Percentiles rank a stretch among this genome's conserved stretches.
Evolutionary conservation across 768 basidiomycete genomes (phyloP).

Genomic region (Sporobolomyces roseus): DNA sequence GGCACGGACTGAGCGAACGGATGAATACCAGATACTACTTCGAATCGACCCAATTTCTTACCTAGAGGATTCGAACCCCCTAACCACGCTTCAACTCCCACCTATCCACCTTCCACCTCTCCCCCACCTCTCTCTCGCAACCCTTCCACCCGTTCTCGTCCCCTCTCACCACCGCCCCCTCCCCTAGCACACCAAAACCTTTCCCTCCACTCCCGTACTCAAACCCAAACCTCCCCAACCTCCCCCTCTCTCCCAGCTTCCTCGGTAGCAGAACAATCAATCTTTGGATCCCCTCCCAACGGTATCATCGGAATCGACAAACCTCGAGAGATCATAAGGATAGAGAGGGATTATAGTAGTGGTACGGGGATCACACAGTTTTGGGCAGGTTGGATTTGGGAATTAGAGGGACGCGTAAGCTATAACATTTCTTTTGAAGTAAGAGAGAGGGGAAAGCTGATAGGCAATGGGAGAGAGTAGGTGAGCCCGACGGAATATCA

Average conservation of each 20-base stretch:
- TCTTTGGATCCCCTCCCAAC: conserved; percentile 63
- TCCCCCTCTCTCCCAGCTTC: not conserved
- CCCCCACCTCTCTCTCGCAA: not conserved
- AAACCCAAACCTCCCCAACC: not conserved
- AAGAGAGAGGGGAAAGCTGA: too few species aligned
- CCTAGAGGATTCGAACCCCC: not conserved
- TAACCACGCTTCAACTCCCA: not conserved
- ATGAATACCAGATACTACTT: too few species aligned
- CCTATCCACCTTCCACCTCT: not conserved
- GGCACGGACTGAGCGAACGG: too few species aligned
- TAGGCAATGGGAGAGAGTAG: conserved; percentile 51
- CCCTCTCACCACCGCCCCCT: not conserved
- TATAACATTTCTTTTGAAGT: not conserved
- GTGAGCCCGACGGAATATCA: conserved; percentile 86
- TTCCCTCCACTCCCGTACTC: too few species aligned
- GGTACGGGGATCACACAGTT: conserved; percentile 87
- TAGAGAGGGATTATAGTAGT: conserved; percentile 86
- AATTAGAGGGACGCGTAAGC: conserved; percentile 86
- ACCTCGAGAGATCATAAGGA: conserved; percentile 82
- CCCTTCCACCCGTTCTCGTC: not conserved
- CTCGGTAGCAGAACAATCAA: conserved; percentile 1
- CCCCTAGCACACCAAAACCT: not conserved
- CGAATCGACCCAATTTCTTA: not conserved
- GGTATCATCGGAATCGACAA: conserved; percentile 85
- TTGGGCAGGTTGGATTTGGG: conserved; percentile 78